Conservation (phyloP, 768 basidiomycete genomes). For the Sistotremastrum suecicum region DNA sequence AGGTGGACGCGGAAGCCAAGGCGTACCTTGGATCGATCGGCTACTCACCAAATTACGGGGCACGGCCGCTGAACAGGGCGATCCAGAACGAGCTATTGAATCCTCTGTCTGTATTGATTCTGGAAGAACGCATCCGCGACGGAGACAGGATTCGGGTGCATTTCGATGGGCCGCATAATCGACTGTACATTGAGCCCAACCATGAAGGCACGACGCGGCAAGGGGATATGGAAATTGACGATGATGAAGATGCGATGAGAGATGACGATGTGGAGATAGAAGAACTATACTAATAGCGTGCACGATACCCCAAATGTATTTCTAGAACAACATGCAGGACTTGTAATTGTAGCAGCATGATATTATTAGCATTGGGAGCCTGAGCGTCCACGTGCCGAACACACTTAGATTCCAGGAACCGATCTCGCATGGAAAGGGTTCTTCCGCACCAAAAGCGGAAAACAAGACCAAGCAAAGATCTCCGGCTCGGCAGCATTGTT, state of each 20-base stretch:
- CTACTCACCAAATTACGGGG: constrained; percentile 77
- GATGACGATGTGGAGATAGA: constrained; percentile 47
- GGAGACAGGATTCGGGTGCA: constrained; percentile 62
- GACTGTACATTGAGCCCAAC: constrained; percentile 66
- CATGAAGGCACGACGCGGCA: constrained; percentile 41
- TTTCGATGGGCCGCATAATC: constrained; percentile 75
- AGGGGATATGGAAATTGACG: constrained; percentile 47
- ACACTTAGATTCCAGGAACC: no score
- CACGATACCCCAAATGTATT: no score
- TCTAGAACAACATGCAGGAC: no score
- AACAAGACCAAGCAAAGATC: no score
- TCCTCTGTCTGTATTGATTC: constrained; percentile 72
- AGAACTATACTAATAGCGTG: constrained; percentile 38
- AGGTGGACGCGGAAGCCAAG: constrained; percentile 65
- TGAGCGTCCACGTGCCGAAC: no score
- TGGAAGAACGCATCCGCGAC: constrained; percentile 71
- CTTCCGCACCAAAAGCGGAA: no score
- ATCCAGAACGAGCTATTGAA: constrained; percentile 91
- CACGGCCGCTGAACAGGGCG: constrained; percentile 79
- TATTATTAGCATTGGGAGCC: no score
- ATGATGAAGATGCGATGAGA: constrained; percentile 22
- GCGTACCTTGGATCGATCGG: constrained; percentile 61
- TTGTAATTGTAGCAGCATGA: no score
- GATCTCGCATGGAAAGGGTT: no score
- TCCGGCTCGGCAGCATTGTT: no score